phyloP scores from a whole-genome alignment of 2,329 filamentous ascomycete genomes.

The Sporothrix luriei region DNA sequence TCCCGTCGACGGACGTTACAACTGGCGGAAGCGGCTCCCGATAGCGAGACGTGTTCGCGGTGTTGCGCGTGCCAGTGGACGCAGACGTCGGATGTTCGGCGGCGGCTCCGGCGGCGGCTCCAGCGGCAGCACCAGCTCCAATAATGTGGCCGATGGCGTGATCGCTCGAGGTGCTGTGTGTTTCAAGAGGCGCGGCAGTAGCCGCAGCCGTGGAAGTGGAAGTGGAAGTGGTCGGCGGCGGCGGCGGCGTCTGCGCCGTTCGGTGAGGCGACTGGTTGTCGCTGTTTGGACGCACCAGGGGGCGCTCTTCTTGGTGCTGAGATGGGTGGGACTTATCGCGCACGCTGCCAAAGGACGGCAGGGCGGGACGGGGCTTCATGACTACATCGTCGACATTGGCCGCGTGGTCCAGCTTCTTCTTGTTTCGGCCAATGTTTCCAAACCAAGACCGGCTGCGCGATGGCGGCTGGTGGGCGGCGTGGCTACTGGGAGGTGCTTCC shows the following conservation, averaged over 20 bases:
- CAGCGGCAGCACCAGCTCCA: constrained; percentile 34
- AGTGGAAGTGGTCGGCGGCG: neutral
- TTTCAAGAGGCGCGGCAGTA: constrained; percentile 38
- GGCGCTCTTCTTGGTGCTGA: constrained; percentile 58
- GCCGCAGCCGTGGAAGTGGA: constrained; percentile 32
- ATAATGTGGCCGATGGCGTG: constrained; percentile 60
- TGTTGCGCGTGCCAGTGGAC: constrained; percentile 47
- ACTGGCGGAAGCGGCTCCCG: constrained; percentile 70
- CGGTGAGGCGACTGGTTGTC: constrained; percentile 5
- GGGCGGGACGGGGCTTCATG: constrained; percentile 72
- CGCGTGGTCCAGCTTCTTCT: constrained; percentile 50
- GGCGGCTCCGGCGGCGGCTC: neutral
- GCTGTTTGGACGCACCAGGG: constrained; percentile 56
- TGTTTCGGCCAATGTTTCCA: constrained; percentile 51
- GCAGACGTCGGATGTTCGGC: constrained; percentile 54
- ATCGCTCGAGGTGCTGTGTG: constrained; percentile 61
- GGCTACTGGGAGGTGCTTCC: constrained; percentile 24
- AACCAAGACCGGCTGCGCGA: constrained; percentile 55
- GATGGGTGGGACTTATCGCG: constrained; percentile 60
- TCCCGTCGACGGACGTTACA: constrained; percentile 69
- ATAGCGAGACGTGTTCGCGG: constrained; percentile 59
- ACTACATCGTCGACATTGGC: constrained; percentile 57
- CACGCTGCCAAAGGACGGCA: constrained; percentile 76
- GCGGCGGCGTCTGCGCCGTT: neutral
- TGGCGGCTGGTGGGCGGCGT: constrained; percentile 5